These are phyloP conservation scores for Colletotrichum eremochloae DNA, from an alignment of 2,329 filamentous ascomycete species.

Conservation along the genomic window DNA sequence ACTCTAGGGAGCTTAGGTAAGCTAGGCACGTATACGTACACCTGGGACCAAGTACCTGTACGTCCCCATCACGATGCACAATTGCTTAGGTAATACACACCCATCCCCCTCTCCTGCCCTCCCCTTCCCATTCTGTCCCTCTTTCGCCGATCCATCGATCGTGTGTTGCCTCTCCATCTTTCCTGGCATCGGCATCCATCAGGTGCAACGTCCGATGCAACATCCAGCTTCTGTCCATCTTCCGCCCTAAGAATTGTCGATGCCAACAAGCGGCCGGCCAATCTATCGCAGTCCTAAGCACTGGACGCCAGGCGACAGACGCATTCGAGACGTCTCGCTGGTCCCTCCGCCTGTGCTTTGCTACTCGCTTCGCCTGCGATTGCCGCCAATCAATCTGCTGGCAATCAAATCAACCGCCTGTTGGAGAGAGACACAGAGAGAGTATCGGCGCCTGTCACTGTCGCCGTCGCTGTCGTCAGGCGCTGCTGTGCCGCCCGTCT, in stretches of 20 bases:
- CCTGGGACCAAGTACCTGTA: no score
- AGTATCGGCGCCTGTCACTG: neutral
- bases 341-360: no score
- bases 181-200: neutral
- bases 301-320: neutral
- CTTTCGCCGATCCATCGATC: no score
- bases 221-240: neutral
- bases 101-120: no score
- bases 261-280: neutral
- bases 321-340: neutral
- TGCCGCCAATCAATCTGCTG: neutral
- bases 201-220: neutral
- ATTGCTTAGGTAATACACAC: neutral
- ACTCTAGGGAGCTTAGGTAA: no score
- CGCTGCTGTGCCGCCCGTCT: conserved; percentile 8
- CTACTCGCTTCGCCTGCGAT: neutral
- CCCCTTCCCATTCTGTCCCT: no score
- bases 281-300: neutral
- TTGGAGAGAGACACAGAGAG: neutral
- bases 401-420: neutral
- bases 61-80: neutral
- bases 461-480: conserved; percentile 5
- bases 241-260: neutral
- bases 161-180: neutral
- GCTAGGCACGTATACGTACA: neutral